Evolutionary conservation across 805 yeast species (phyloP).

Genomic region (Ogataea populi-albae): DNA sequence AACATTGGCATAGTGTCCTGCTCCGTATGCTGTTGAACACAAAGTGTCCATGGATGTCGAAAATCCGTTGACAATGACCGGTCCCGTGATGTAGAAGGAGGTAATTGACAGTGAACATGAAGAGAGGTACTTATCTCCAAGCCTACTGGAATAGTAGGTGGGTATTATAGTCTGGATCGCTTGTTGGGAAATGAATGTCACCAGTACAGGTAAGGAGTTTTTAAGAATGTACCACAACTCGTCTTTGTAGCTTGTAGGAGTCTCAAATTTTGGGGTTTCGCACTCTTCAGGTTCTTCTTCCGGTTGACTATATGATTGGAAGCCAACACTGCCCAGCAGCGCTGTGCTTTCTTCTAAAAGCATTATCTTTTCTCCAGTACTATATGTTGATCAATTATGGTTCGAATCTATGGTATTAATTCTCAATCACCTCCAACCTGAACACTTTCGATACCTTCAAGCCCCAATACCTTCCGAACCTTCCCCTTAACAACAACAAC

Average conservation of each 20-base stretch:
- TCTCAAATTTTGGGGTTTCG: not conserved
- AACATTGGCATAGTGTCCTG: conserved; percentile 56
- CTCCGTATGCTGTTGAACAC: conserved; percentile 75
- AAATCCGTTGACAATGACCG: conserved; percentile 70
- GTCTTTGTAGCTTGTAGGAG: conserved; percentile 13
- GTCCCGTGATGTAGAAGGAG: conserved; percentile 72
- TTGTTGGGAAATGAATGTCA: conserved; percentile 66
- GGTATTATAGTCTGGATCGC: conserved; percentile 71
- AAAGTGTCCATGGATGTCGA: conserved; percentile 72
- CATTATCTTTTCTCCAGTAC: no score
- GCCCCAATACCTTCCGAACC: no score
- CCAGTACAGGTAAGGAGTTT: conserved; percentile 54
- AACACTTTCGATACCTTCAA: no score
- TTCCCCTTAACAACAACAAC: no score
- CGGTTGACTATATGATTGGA: no score
- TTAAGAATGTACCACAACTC: conserved; percentile 30
- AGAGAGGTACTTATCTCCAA: conserved; percentile 65
- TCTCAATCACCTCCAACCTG: no score
- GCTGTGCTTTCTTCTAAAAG: no score
- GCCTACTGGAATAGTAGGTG: conserved; percentile 64
- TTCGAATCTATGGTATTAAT: no score
- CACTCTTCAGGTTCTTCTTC: no score
- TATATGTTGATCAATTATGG: no score
- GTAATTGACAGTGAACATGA: conserved; percentile 70
- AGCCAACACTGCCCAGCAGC: no score